Evolutionary conservation across 768 basidiomycete genomes (phyloP).

Genomic region (Rubroboletus satanas): DNA sequence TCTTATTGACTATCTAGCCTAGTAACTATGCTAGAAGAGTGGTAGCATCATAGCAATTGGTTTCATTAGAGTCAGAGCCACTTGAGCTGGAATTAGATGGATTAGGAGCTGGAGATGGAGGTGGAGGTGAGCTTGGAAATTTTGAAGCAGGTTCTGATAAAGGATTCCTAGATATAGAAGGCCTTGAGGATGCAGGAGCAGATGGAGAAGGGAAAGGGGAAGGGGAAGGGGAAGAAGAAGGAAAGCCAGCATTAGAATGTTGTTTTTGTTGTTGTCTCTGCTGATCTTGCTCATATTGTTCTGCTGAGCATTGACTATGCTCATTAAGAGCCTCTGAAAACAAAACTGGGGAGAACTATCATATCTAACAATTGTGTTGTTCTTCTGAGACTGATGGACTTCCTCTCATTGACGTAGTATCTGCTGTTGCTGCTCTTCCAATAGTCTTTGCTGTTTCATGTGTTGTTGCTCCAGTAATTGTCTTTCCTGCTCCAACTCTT

Average conservation of each 20-base stretch:
- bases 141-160: too few relatives aligned
- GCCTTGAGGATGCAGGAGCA: too few relatives aligned
- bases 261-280: not conserved
- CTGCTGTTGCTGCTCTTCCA: not conserved
- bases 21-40: too few relatives aligned
- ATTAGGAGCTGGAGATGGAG: too few relatives aligned
- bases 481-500: not conserved
- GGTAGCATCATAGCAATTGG: too few relatives aligned
- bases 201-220: too few relatives aligned
- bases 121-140: too few relatives aligned
- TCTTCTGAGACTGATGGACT: not conserved
- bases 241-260: not conserved
- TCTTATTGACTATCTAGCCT: too few relatives aligned
- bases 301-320: not conserved
- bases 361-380: not conserved
- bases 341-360: not conserved
- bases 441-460: not conserved
- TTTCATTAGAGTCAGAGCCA: too few relatives aligned
- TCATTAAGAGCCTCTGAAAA: not conserved
- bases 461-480: not conserved
- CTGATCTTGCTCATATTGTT: constrained; percentile 4
- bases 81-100: not conserved
- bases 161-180: too few relatives aligned
- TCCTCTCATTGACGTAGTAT: not conserved
- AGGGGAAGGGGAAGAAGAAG: too few relatives aligned